Evolutionary conservation across 1,284 basidiomycete genomes (phyloP).

Genomic region (Cryptococcus amylolentus): DNA sequence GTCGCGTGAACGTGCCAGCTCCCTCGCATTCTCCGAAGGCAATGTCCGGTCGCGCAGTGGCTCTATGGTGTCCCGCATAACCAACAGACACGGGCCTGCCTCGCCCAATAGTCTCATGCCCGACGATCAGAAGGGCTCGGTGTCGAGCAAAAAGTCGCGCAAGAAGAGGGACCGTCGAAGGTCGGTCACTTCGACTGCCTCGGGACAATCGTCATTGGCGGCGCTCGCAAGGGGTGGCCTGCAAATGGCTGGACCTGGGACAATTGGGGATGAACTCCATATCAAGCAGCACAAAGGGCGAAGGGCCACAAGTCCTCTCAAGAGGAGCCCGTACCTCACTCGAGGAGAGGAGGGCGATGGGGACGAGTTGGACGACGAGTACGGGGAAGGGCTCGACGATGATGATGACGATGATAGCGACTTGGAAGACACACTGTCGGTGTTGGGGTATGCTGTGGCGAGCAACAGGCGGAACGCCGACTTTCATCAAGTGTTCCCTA

Average conservation of each 20-base stretch:
- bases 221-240: slow-evolving; percentile 38
- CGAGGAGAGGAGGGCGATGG: slow-evolving; percentile 44
- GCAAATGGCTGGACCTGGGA: slow-evolving; percentile 18
- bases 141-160: slow-evolving; percentile 20
- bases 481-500: slow-evolving; percentile 88
- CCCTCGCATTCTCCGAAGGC: slow-evolving; percentile 8
- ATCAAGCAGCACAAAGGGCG: slow-evolving; percentile 1
- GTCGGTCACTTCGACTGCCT: slow-evolving; percentile 21
- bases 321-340: slow-evolving; percentile 23
- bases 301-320: slow-evolving; percentile 1
- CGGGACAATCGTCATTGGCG: slow-evolving; percentile 23
- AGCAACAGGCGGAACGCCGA: slow-evolving; percentile 92
- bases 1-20: slow-evolving; percentile 10
- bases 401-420: slow-evolving; percentile 53
- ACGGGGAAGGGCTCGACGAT: slow-evolving; percentile 51
- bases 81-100: slow-evolving; percentile 3
- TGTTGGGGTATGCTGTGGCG: slow-evolving; percentile 92
- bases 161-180: slow-evolving; percentile 22
- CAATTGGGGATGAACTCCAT: slow-evolving; percentile 5
- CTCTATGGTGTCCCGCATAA: slow-evolving; percentile 24
- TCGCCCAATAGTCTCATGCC: slow-evolving; percentile 14
- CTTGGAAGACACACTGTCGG: slow-evolving; percentile 58
- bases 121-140: slow-evolving; percentile 8
- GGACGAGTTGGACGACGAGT: slow-evolving; percentile 60
- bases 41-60: slow-evolving; percentile 14